Evolutionary conservation across 2,329 filamentous ascomycete species (phyloP).

Genomic region (Fusarium xyrophilum): DNA sequence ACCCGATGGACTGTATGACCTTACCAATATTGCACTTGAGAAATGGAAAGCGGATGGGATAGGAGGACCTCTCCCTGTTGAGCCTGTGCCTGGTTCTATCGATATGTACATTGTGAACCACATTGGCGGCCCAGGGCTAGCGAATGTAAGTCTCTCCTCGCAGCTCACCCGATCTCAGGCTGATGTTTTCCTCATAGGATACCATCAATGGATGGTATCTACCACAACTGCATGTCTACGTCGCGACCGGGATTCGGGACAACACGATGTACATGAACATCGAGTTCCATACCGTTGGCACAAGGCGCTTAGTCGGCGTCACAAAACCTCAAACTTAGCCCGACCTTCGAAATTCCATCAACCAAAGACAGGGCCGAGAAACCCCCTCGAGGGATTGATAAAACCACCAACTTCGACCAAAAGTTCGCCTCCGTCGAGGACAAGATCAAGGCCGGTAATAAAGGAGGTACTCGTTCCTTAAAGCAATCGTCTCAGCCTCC

Average conservation of each 20-base stretch:
- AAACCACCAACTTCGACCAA: neutral
- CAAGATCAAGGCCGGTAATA: neutral
- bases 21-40: neutral
- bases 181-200: slow-evolving; percentile 22
- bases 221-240: slow-evolving; percentile 39
- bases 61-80: neutral
- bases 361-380: neutral
- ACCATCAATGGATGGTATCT: slow-evolving; percentile 36
- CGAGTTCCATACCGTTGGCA: slow-evolving; percentile 37
- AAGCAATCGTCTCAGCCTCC: neutral
- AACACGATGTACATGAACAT: slow-evolving; percentile 14
- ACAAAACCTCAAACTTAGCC: neutral
- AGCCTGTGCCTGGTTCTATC: neutral
- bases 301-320: slow-evolving; percentile 30
- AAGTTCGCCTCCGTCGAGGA: neutral
- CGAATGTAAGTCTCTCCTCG: slow-evolving; percentile 26
- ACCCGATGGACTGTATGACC: neutral
- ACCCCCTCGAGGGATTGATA: neutral
- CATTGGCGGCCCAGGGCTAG: slow-evolving; percentile 11
- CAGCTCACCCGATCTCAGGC: neutral
- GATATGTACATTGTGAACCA: neutral
- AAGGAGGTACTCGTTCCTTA: neutral
- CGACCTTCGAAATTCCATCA: neutral
- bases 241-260: neutral
- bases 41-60: neutral